A percentile compares a stretch with the other conserved stretches of the same genome.
Evolutionary conservation across 2,329 filamentous ascomycete species (phyloP).

Genomic region (Cadophora malorum): DNA sequence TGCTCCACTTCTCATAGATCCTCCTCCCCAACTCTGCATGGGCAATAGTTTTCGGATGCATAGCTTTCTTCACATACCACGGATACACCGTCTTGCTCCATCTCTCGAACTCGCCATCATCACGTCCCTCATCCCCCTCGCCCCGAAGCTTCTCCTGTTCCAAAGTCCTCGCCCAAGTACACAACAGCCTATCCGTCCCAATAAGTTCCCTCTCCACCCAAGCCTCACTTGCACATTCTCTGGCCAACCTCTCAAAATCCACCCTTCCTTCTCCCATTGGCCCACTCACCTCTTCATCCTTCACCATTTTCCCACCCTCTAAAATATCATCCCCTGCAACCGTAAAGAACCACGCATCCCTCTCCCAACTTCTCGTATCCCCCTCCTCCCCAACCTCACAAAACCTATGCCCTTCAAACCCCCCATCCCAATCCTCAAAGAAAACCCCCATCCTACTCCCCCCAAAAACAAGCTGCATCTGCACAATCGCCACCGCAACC

Average conservation of each 20-base stretch:
- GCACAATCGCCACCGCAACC: constrained; percentile 22
- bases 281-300: not conserved
- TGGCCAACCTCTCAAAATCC: constrained; percentile 1
- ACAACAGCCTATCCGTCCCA: constrained; percentile 8
- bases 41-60: constrained; percentile 28
- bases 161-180: constrained; percentile 20
- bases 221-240: not conserved
- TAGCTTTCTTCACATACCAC: constrained; percentile 26
- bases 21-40: constrained; percentile 20
- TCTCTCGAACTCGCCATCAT: not conserved
- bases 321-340: constrained; percentile 23
- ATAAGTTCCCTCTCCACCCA: not conserved
- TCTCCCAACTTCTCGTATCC: constrained; percentile 8
- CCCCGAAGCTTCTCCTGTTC: not conserved
- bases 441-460: constrained; percentile 1
- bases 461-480: constrained; percentile 24
- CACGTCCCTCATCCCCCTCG: not conserved
- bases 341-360: constrained; percentile 31
- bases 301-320: constrained; percentile 7
- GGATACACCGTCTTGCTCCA: constrained; percentile 21
- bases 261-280: not conserved
- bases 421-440: constrained; percentile 25
- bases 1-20: constrained; percentile 20
- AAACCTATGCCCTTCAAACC: constrained; percentile 25
- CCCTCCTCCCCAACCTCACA: constrained; percentile 21